A percentile compares a stretch with the other conserved stretches of the same genome.
Conservation (phyloP, 2,329 filamentous ascomycete genomes). For the Onygenales sp. region DNA sequence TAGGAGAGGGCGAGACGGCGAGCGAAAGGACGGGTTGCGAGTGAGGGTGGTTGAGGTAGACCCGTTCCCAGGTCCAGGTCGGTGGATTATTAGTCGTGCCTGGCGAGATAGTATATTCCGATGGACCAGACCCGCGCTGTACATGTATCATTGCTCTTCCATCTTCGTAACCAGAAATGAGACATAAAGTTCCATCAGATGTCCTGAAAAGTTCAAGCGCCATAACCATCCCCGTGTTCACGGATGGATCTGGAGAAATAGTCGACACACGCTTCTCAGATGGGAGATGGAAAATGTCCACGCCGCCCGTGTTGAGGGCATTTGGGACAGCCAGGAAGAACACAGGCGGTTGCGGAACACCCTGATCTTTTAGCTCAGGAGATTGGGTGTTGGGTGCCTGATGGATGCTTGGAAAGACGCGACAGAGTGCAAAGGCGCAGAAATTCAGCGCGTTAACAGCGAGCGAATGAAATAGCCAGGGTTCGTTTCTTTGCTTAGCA, state of each 20-base stretch:
- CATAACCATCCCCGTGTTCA: slow-evolving; percentile 71
- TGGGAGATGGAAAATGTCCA: slow-evolving; percentile 79
- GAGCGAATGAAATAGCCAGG: slow-evolving; percentile 78
- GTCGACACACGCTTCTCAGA: slow-evolving; percentile 58
- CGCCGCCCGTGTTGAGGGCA: slow-evolving; percentile 60
- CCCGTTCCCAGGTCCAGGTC: slow-evolving; percentile 39
- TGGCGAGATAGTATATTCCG: slow-evolving; percentile 17
- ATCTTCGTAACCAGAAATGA: slow-evolving; percentile 77
- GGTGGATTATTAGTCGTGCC: slow-evolving; percentile 4
- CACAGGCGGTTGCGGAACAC: slow-evolving; percentile 27
- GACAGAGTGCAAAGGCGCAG: slow-evolving; percentile 66
- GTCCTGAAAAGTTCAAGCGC: slow-evolving; percentile 55
- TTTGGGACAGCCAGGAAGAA: slow-evolving; percentile 64
- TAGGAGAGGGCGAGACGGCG: slow-evolving; percentile 40
- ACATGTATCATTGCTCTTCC: slow-evolving; percentile 62
- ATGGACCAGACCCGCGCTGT: slow-evolving; percentile 33
- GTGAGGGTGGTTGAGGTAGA: slow-evolving; percentile 61
- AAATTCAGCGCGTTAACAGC: slow-evolving; percentile 93
- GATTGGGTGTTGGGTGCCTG: neutral
- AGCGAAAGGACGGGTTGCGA: slow-evolving; percentile 74
- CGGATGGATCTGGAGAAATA: slow-evolving; percentile 37
- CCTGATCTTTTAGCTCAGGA: neutral
- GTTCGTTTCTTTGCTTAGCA: slow-evolving; percentile 43
- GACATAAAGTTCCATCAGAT: slow-evolving; percentile 39
- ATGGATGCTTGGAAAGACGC: slow-evolving; percentile 15